A percentile compares a stretch with the other conserved stretches of the same genome.
phyloP scores from a whole-genome alignment of 345 rosid species.

The Hibiscus trionum region DNA sequence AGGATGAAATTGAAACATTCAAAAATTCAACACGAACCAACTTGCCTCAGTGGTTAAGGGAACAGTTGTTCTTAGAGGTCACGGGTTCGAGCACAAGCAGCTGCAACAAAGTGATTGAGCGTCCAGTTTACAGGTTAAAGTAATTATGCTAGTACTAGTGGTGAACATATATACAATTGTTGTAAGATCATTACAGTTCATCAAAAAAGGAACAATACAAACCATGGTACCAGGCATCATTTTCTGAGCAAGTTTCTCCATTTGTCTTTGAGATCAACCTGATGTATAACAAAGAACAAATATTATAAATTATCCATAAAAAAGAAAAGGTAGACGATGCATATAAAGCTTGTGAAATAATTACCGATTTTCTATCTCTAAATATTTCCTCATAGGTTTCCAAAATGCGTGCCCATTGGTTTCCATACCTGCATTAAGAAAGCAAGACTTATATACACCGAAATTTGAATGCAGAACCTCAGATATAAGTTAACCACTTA shows the following conservation, averaged over 20 bases:
- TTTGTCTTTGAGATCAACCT: conserved; percentile 63
- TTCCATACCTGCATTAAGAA: conserved; percentile 31
- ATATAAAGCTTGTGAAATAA: neutral
- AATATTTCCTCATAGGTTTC: conserved; percentile 17
- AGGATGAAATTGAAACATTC: too few species aligned
- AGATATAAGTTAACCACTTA: conserved; percentile 11
- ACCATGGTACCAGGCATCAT: neutral
- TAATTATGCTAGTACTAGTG: neutral
- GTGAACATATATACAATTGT: neutral
- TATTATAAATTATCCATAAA: neutral
- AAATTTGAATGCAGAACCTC: too few species aligned
- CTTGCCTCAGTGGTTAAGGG: too few species aligned
- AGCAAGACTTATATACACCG: neutral
- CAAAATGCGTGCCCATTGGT: conserved; percentile 41
- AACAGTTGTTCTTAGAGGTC: too few species aligned
- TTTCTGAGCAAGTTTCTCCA: conserved; percentile 51
- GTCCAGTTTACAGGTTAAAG: neutral
- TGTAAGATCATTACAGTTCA: neutral
- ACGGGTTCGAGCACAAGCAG: too few species aligned
- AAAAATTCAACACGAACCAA: too few species aligned
- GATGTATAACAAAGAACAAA: neutral
- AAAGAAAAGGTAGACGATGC: too few species aligned
- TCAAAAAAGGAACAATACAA: neutral
- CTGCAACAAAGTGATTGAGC: too few species aligned
- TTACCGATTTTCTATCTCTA: conserved; percentile 39